Evolutionary conservation across 805 yeast genomes (phyloP).

Genomic region (Brettanomyces anomalus): DNA sequence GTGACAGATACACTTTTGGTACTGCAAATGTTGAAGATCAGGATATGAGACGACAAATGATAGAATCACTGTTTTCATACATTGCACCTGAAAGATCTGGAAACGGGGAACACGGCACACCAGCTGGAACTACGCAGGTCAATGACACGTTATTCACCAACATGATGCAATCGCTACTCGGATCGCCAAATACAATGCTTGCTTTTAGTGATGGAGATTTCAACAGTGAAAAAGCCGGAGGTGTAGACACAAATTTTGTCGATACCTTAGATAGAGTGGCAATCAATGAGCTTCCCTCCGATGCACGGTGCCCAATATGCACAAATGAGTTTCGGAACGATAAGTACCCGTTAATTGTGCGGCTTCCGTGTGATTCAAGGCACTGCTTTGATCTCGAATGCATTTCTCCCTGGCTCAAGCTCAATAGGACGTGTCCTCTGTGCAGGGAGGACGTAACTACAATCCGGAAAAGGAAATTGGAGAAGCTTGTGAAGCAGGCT

Average conservation of each 20-base stretch:
- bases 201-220: conserved; percentile 1
- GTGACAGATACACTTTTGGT: too few relatives aligned
- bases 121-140: too few relatives aligned
- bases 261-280: conserved; percentile 69
- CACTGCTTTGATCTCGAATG: conserved; percentile 88
- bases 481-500: conserved; percentile 30
- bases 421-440: conserved; percentile 73
- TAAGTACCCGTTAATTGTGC: conserved; percentile 69
- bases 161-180: conserved; percentile 6
- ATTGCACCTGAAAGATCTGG: conserved; percentile 1
- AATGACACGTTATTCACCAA: conserved; percentile 2
- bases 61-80: conserved; percentile 3
- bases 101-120: too few relatives aligned
- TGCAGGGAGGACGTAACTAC: conserved; percentile 63
- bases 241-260: conserved; percentile 60
- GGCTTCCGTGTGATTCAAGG: conserved; percentile 53
- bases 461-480: conserved; percentile 1
- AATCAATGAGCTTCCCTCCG: conserved; percentile 30
- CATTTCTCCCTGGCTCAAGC: conserved; percentile 78
- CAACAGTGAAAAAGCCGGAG: conserved; percentile 19
- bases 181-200: conserved; percentile 6
- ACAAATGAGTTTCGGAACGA: conserved; percentile 65
- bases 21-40: neutral
- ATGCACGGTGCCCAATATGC: conserved; percentile 79
- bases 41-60: neutral